Evolutionary conservation across 2,329 filamentous ascomycete species (phyloP).

Genomic region (Ciborinia camelliae): DNA sequence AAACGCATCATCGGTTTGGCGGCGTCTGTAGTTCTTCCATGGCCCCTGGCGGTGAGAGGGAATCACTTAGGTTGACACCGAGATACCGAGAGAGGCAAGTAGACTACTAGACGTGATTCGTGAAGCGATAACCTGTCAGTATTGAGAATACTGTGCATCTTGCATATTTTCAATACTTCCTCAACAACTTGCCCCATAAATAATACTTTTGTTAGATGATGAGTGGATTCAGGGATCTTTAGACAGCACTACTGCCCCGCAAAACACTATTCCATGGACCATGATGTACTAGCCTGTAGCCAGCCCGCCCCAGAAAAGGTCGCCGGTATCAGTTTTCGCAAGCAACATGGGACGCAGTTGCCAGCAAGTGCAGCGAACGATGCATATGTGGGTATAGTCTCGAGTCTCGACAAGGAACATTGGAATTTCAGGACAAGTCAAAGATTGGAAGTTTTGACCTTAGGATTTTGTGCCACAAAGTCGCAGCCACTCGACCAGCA

Average conservation of each 20-base stretch:
- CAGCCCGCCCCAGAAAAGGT: background rate
- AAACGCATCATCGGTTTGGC: background rate
- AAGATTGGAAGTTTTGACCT: background rate
- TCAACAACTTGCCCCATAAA: background rate
- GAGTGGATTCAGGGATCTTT: slow-evolving; percentile 1
- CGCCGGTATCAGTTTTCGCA: slow-evolving; percentile 1
- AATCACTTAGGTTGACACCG: background rate
- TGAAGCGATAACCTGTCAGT: background rate
- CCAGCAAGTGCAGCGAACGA: slow-evolving; percentile 10
- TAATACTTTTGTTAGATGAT: slow-evolving; percentile 10
- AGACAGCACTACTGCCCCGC: slow-evolving; percentile 9
- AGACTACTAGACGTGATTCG: background rate
- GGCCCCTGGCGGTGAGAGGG: background rate
- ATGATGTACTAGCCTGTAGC: background rate
- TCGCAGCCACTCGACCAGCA: slow-evolving; percentile 9
- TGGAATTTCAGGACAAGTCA: background rate
- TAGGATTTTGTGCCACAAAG: background rate
- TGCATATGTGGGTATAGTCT: slow-evolving; percentile 6
- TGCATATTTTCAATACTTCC: background rate
- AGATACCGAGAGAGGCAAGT: background rate
- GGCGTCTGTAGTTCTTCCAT: background rate
- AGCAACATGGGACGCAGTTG: slow-evolving; percentile 10
- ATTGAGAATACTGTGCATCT: background rate
- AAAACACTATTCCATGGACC: slow-evolving; percentile 7
- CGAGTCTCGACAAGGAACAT: background rate